These are phyloP conservation scores for Nectriaceae sp. DNA, from an alignment of 2,329 filamentous ascomycete species.

Conservation along the genomic window DNA sequence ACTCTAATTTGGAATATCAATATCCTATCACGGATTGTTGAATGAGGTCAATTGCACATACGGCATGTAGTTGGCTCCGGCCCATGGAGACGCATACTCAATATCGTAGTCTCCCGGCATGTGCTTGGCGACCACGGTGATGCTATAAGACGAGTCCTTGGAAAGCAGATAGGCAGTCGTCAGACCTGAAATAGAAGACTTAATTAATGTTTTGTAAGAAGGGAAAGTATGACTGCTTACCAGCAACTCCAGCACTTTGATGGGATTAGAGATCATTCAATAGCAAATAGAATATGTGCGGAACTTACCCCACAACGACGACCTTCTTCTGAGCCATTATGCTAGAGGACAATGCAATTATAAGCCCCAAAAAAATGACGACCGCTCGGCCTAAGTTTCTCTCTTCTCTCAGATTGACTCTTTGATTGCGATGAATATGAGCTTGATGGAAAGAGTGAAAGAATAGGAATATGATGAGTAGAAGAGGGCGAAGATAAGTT, in stretches of 20 bases:
- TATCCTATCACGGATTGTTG: neutral
- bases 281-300: neutral
- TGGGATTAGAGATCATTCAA: neutral
- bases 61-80: constrained; percentile 77
- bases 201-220: neutral
- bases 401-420: too few species aligned
- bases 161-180: constrained; percentile 36
- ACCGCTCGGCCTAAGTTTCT: too few species aligned
- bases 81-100: constrained; percentile 86
- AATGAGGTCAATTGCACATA: constrained; percentile 38
- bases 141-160: constrained; percentile 39
- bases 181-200: neutral
- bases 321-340: neutral
- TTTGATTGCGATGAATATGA: too few species aligned
- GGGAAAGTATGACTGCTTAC: neutral
- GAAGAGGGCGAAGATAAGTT: too few species aligned
- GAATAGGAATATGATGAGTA: too few species aligned
- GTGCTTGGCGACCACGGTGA: constrained; percentile 79
- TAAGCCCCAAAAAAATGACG: too few species aligned
- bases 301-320: neutral
- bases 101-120: constrained; percentile 91
- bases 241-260: neutral
- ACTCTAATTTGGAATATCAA: constrained; percentile 48
- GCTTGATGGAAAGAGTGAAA: too few species aligned
- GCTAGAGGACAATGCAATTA: too few species aligned